Conservation (phyloP, 352 stramenopile species). For the Pythium myriotylum region DNA sequence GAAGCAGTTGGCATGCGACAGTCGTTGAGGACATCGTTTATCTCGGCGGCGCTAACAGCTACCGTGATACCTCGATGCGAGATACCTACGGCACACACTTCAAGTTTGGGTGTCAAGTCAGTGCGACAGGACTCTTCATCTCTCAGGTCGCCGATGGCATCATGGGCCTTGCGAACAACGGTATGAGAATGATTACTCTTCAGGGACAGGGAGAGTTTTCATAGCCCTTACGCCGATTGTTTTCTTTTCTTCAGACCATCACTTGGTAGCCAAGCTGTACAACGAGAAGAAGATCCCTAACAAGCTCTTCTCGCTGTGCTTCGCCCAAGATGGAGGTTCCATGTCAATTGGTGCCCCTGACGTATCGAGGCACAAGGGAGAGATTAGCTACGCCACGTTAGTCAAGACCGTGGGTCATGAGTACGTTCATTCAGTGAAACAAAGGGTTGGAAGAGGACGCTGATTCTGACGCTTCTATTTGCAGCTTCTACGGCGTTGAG, state of each 20-base stretch:
- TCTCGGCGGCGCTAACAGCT: constrained; percentile 62
- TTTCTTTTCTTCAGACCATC: constrained; percentile 38
- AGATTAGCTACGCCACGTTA: constrained; percentile 65
- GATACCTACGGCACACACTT: constrained; percentile 74
- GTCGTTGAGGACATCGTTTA: constrained; percentile 85
- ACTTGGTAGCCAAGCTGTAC: constrained; percentile 77
- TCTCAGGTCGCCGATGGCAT: constrained; percentile 83
- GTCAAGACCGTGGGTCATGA: constrained; percentile 30
- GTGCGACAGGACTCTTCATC: constrained; percentile 79
- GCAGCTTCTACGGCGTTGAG: constrained; percentile 67
- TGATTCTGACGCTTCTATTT: not conserved
- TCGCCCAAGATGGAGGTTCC: constrained; percentile 61
- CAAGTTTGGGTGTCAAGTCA: constrained; percentile 80
- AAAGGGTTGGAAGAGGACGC: no score
- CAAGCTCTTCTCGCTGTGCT: constrained; percentile 83
- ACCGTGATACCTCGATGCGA: constrained; percentile 48
- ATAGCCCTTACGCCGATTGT: not conserved
- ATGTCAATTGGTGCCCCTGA: constrained; percentile 71
- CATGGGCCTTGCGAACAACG: constrained; percentile 78
- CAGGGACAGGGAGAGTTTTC: not conserved
- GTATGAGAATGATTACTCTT: constrained; percentile 13
- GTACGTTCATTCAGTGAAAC: constrained; percentile 30
- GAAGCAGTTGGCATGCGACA: constrained; percentile 80
- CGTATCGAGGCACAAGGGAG: constrained; percentile 47
- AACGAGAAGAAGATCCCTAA: constrained; percentile 78